phyloP scores from a whole-genome alignment of 2,329 filamentous ascomycete genomes.

The Beauveria scarabaeidicola region DNA sequence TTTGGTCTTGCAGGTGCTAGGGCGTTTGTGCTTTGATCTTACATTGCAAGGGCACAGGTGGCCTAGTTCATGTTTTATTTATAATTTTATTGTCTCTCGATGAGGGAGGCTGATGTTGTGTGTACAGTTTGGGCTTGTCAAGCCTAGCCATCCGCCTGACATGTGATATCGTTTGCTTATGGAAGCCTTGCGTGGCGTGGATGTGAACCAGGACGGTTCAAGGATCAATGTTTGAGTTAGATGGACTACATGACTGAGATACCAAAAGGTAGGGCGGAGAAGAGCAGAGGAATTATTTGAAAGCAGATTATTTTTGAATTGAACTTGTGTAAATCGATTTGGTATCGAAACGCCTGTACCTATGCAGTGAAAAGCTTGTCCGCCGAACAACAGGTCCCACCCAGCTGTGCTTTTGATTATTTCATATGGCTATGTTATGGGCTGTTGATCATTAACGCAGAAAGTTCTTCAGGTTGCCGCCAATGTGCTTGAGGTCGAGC shows the following conservation, averaged over 20 bases:
- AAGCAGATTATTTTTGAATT: neutral
- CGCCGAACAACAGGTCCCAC: neutral
- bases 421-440: neutral
- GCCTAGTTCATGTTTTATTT: neutral
- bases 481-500: slow-evolving; percentile 84
- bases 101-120: neutral
- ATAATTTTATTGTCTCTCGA: neutral
- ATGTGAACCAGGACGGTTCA: neutral
- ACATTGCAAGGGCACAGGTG: neutral
- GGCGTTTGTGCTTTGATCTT: neutral
- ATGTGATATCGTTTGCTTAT: neutral
- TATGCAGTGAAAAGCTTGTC: neutral
- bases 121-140: neutral
- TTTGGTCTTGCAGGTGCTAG: neutral
- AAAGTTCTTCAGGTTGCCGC: slow-evolving; percentile 73
- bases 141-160: neutral
- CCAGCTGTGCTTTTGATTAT: neutral
- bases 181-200: neutral
- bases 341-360: neutral
- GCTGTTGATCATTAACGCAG: slow-evolving; percentile 28
- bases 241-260: slow-evolving; percentile 2
- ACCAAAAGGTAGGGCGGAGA: slow-evolving; percentile 1
- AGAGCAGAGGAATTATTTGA: neutral
- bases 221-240: neutral
- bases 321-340: neutral